Evolutionary conservation across 306 rosid genomes (phyloP), one percentile per base, ranked within the genome.

Genomic region (Spatholobus suberectus): DNA sequence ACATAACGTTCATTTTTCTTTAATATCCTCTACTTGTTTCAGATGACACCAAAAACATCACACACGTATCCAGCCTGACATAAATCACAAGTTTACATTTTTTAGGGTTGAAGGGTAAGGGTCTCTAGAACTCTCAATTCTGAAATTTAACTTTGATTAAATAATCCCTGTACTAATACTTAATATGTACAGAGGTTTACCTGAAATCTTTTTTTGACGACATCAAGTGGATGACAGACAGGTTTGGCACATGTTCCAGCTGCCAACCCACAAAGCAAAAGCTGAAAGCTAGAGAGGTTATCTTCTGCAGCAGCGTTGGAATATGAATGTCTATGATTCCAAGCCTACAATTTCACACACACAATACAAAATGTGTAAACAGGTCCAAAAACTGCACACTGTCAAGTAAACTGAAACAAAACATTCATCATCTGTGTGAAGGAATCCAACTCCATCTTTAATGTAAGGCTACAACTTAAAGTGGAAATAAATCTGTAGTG

Each of bases 221-320:
- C 99, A 84, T 93, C 98, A 79, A 96, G 98, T 17, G 99, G 99
- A 91, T 96, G 99, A 70, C 99, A 96, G 74, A 92, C 96, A 74
- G 93, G 96, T 84, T 93, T 96, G 63, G 98, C 99, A 83, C 94
- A 96, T 65, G 97, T 96, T 51, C 99, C 98, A 34, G 99, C 94
- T 0, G 94, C 97, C 83, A 96, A 85, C 70, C 98, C 99, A 80
- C 98, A 93, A 40, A 96, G 34, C 74, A 93, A 88, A 84, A 90
- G 94, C 83, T 96, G 98, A 85, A 93, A 85, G 88, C 97, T 92
- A n/a, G 98, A 87, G 70, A 84, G 69, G 74, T 75, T 69, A 63
- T 83, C 83, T n/a, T 83, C 91, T 23, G 85, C 21, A 23, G 68
- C 15, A 26, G 63, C 27, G 69, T 80, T 85, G 29, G 86, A 84